Evolutionary conservation across 495 filamentous ascomycete genomes (phyloP), one percentile per base, ranked within the genome.

Genomic region (Penicillium samsonianum): DNA sequence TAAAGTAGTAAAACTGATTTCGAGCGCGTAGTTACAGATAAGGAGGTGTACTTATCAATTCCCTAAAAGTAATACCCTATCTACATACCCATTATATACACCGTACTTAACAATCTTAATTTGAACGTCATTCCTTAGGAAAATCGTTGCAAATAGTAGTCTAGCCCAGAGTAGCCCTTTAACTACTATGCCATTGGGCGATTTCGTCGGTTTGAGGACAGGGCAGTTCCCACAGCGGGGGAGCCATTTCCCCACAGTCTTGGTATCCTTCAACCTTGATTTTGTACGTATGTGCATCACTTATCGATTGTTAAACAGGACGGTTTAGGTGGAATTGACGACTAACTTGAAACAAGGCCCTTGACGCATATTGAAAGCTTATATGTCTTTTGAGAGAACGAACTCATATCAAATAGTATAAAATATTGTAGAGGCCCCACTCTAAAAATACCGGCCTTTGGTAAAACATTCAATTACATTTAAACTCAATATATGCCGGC

Each of bases 201-300:
- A 33, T 22, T n/a, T 28, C 16, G 7, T 42, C 40, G 17, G 19
- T 42, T 47, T 42, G 19, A 22, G 17, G n/a, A 33, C 31, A 51
- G 35, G 48, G 49, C 49, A 26, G n/a, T 52, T 53, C 35, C 40
- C 23, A 25, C 23, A 25, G 4, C 23, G 23, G 50, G 50, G 33
- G 38, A 33, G 38, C 17, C 26, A 19, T 33, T 41, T 41, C 38
- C 50, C 38, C 50, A 33, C 50, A 42, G 25, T 42, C 38, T 53
- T 42, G 25, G 26, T 28, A 26, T 48, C 5, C 43, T 28, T 17
- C n/a, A 38, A 38, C 35, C 35, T 17, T 38, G 35, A 17, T 38
- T n/a, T n/a, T 38, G 6, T 38, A 35, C 31, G 30, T 31, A 31
- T 31, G 14, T 35, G 33, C 33, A 35, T 35, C 30, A 31, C 10